Conservation (phyloP, 148 eudicot genomes). For the Rhododendron simsii region DNA sequence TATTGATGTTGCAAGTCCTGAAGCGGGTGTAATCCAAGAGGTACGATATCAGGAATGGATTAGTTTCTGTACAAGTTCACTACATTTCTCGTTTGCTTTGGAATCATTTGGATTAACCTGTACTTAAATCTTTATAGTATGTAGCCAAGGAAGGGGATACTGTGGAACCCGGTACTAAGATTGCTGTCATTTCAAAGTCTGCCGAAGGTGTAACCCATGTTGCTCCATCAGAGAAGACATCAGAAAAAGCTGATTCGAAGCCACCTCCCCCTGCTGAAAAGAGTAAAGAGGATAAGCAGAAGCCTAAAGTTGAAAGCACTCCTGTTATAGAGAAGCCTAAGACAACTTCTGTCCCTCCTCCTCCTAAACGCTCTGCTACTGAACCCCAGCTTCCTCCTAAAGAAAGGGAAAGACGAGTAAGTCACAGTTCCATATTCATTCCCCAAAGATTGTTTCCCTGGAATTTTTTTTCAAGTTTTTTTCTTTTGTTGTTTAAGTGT, state of each 20-base stretch:
- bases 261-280: conserved; percentile 41
- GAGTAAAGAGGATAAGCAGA: conserved; percentile 27
- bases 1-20: conserved; percentile 93
- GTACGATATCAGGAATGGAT: conserved; percentile 27
- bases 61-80: not conserved
- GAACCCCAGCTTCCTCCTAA: conserved; percentile 96
- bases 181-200: conserved; percentile 74
- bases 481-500: not conserved
- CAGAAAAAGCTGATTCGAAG: conserved; percentile 37
- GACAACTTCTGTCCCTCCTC: conserved; percentile 46
- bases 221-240: conserved; percentile 61
- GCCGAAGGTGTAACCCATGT: conserved; percentile 60
- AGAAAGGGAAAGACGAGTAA: conserved; percentile 94
- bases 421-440: conserved; percentile 16
- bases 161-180: conserved; percentile 85
- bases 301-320: conserved; percentile 44
- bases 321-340: conserved; percentile 34
- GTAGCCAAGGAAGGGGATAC: conserved; percentile 92
- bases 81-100: not conserved
- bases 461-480: not conserved
- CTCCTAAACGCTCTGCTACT: conserved; percentile 59
- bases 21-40: conserved; percentile 76
- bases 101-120: not conserved
- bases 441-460: not conserved
- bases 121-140: conserved; percentile 30